These are phyloP conservation scores for Lyophyllum decastes DNA, from an alignment of 768 basidiomycete species.

Conservation along the genomic window DNA sequence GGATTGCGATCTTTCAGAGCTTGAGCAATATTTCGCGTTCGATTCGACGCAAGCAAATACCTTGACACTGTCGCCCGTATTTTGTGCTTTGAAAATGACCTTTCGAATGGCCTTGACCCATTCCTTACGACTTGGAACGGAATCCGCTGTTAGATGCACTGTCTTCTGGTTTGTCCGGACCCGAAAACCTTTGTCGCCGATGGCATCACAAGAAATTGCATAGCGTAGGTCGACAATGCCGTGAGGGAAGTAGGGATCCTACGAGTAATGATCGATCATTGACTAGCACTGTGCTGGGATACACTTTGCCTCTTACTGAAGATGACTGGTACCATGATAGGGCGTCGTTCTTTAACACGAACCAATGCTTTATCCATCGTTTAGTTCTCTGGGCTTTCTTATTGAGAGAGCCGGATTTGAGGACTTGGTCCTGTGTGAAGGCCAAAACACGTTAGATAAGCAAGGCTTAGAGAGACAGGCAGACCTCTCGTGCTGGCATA, in stretches of 20 bases:
- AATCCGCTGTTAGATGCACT: conserved; percentile 74
- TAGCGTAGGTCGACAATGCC: conserved; percentile 96
- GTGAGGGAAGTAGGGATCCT: conserved; percentile 98
- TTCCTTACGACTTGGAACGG: conserved; percentile 82
- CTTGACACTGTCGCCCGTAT: conserved; percentile 95
- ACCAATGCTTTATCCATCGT: conserved; percentile 95
- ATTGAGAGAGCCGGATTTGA: conserved; percentile 88
- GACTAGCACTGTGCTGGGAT: not conserved
- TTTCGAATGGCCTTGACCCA: conserved; percentile 96
- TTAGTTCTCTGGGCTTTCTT: conserved; percentile 90
- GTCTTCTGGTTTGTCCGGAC: conserved; percentile 81
- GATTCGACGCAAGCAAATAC: conserved; percentile 34
- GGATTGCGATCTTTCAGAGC: conserved; percentile 77
- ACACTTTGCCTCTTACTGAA: conserved; percentile 53
- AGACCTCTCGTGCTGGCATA: conserved; percentile 86
- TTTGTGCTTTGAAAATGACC: conserved; percentile 95
- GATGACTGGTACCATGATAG: conserved; percentile 97
- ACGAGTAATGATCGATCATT: not conserved
- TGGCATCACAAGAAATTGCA: conserved; percentile 83
- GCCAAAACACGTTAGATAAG: conserved; percentile 1
- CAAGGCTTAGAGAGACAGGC: conserved; percentile 12
- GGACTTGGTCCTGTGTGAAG: conserved; percentile 72
- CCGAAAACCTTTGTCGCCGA: conserved; percentile 77
- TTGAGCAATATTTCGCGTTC: not conserved
- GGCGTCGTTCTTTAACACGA: conserved; percentile 92